Evolutionary conservation across 768 basidiomycete species (phyloP).

Genomic region (Sporobolomyces roseus): DNA sequence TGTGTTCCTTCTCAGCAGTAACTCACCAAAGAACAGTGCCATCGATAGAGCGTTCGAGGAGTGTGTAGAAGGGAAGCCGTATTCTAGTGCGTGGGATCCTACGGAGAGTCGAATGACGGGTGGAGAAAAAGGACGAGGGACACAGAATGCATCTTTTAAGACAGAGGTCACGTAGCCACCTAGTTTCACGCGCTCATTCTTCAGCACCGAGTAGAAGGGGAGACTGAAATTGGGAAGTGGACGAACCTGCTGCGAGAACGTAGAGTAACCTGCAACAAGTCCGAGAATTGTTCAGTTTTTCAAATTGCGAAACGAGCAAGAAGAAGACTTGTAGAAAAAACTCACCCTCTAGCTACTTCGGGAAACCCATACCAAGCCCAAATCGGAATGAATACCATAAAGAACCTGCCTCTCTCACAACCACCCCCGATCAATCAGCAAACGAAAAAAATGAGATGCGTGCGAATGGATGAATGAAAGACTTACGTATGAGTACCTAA

Average conservation of each 20-base stretch:
- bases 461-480: too few species aligned
- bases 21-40: constrained; percentile 65
- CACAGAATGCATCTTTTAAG: constrained; percentile 77
- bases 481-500: constrained; percentile 68
- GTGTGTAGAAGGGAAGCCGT: constrained; percentile 94
- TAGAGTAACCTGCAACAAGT: constrained; percentile 30
- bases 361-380: constrained; percentile 83
- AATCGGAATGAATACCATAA: constrained; percentile 80
- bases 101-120: constrained; percentile 66
- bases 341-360: constrained; percentile 67
- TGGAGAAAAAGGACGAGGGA: constrained; percentile 82
- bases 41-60: constrained; percentile 86
- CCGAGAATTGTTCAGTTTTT: background rate
- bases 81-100: constrained; percentile 55
- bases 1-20: background rate
- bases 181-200: too few species aligned
- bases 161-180: constrained; percentile 82
- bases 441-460: background rate
- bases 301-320: too few species aligned
- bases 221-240: background rate
- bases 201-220: background rate
- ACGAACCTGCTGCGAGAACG: constrained; percentile 32
- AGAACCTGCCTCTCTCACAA: constrained; percentile 47
- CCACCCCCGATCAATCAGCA: background rate
- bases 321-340: background rate